A percentile compares a stretch with the other conserved stretches of the same genome.
phyloP scores from a whole-genome alignment of 1,284 basidiomycete species.

The Fomitopsis schrenkii region DNA sequence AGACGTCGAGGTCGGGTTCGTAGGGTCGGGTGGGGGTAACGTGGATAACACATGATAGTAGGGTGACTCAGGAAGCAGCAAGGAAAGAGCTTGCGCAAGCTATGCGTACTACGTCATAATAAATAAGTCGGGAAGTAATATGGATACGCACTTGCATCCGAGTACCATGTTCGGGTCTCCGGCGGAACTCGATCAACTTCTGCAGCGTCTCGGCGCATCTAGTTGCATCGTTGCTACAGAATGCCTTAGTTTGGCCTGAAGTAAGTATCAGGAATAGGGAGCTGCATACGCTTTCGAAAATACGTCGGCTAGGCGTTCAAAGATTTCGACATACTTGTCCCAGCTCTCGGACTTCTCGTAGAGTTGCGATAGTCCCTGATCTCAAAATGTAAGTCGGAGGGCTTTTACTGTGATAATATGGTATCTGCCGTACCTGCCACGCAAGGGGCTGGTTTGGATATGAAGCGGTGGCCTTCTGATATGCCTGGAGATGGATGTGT shows the following conservation, averaged over 20 bases:
- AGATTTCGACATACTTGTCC: constrained; percentile 53
- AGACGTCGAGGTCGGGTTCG: constrained; percentile 63
- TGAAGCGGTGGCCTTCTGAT: constrained; percentile 66
- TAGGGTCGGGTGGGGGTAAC: constrained; percentile 73
- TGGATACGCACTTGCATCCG: constrained; percentile 45
- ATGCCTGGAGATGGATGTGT: constrained; percentile 45
- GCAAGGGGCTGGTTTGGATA: constrained; percentile 67
- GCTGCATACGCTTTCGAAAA: constrained; percentile 52
- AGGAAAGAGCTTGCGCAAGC: constrained; percentile 64
- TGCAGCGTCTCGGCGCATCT: constrained; percentile 82
- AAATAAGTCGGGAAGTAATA: not conserved
- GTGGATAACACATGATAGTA: constrained; percentile 61
- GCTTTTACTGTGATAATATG: not conserved
- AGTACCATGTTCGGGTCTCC: constrained; percentile 49
- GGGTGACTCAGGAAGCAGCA: constrained; percentile 75
- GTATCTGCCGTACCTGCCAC: constrained; percentile 58
- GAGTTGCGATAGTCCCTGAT: constrained; percentile 68
- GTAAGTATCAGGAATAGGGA: not conserved
- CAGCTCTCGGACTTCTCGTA: constrained; percentile 64
- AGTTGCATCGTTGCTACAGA: constrained; percentile 55
- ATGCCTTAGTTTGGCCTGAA: not conserved
- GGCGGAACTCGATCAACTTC: constrained; percentile 65
- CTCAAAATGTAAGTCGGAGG: not conserved
- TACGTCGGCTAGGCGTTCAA: constrained; percentile 50
- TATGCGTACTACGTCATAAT: constrained; percentile 26